Percentiles rank a stretch among this genome's conserved stretches.
These are phyloP conservation scores for Melampsora americana DNA, from an alignment of 1,284 basidiomycete species.

Conservation along the genomic window DNA sequence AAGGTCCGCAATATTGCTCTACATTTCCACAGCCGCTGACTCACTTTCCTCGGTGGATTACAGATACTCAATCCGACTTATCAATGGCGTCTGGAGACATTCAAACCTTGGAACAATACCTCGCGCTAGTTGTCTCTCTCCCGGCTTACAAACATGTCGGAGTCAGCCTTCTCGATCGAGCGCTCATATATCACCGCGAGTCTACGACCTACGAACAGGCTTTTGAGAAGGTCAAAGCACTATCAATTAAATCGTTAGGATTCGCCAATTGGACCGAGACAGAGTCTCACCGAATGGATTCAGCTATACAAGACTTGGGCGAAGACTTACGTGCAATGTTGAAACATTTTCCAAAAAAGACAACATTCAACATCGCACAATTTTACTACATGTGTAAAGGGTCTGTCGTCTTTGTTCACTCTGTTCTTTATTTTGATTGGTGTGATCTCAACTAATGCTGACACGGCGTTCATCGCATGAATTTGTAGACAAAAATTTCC, in stretches of 20 bases:
- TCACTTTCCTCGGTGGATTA: neutral
- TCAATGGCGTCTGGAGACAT: neutral
- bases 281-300: conserved; percentile 37
- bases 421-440: neutral
- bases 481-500: conserved; percentile 26
- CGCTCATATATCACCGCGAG: conserved; percentile 10
- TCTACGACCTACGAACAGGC: conserved; percentile 17
- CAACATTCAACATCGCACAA: conserved; percentile 14
- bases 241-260: conserved; percentile 17
- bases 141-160: conserved; percentile 24
- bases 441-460: neutral
- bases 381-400: conserved; percentile 44
- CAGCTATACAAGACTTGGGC: conserved; percentile 23
- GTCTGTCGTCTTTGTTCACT: conserved; percentile 10
- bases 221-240: conserved; percentile 6
- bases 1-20: neutral
- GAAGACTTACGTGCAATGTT: conserved; percentile 39
- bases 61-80: neutral
- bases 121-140: conserved; percentile 5
- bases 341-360: conserved; percentile 39
- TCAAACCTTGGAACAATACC: conserved; percentile 21
- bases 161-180: conserved; percentile 30
- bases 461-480: neutral
- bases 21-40: neutral
- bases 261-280: conserved; percentile 40